A percentile compares a stretch with the other conserved stretches of the same genome.
phyloP scores from a whole-genome alignment of 345 rosid genomes.

The Conringia planisiliqua region DNA sequence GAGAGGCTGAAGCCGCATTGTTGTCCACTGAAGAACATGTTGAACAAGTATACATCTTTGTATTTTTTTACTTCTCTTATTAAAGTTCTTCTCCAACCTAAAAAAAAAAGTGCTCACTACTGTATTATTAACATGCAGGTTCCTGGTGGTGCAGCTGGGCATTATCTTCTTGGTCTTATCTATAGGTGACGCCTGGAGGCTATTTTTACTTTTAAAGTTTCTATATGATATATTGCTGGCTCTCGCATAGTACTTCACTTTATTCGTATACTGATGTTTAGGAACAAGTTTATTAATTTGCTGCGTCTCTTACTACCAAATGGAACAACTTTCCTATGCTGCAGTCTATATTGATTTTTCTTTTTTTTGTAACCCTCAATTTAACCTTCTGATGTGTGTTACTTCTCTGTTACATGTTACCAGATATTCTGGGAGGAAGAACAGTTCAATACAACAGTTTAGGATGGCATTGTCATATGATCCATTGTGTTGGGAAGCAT shows the following conservation, averaged over 20 bases:
- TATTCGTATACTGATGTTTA: not conserved
- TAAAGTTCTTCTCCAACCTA: not conserved
- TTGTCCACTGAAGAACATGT: constrained; percentile 50
- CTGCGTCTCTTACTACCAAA: constrained; percentile 5
- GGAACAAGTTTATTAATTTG: not conserved
- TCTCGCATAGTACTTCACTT: not conserved
- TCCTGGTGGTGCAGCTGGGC: constrained; percentile 91
- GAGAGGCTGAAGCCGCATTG: constrained; percentile 87
- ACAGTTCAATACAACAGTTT: constrained; percentile 63
- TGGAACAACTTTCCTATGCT: not conserved
- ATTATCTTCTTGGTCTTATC: constrained; percentile 88
- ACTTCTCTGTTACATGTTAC: constrained; percentile 14
- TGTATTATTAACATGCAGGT: constrained; percentile 43
- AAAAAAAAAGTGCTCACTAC: not conserved
- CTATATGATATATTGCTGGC: constrained; percentile 1
- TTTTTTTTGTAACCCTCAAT: not conserved
- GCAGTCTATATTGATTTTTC: not conserved
- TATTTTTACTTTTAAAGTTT: constrained; percentile 3
- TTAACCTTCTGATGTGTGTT: constrained; percentile 7
- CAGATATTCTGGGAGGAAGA: constrained; percentile 74
- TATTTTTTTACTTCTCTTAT: not conserved
- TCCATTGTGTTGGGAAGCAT: constrained; percentile 93
- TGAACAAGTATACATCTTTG: constrained; percentile 47
- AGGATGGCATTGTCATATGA: constrained; percentile 73
- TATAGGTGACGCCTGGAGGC: constrained; percentile 50